Base-by-base conservation (phyloP, 306 rosid genomes). In the Lathyrus aphaca region DNA sequence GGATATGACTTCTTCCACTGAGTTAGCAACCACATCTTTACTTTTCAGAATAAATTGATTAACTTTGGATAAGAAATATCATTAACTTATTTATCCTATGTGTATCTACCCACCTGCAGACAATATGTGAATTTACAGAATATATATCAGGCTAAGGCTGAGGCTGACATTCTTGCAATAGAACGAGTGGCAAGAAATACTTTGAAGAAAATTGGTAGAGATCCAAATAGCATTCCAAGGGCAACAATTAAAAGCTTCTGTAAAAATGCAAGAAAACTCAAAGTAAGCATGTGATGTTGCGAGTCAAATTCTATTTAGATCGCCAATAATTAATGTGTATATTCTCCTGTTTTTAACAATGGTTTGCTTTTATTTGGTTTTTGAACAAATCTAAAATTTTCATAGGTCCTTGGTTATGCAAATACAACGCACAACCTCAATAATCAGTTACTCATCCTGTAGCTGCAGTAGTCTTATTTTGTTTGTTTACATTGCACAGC, bases 1-100 rank as follows among this genome's bases (percentile, higher is more conserved):
- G n/a, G 99, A 94, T 72, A 94, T 94, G 99, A 94, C 99, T 77
- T 87, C 99, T 71, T 84, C 99, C 73, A 94, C 99, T 0, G 99
- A 94, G 97, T 94, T 49, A 85, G 93, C 79, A 57, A 53, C 49
- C 43, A 23, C 37, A 45, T 81, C 46, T 65, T 54, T 72, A 15
- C 59, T 75, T 77, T 67, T 17, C 25, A 14, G 25, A 72, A 68
- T 16, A 11, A 10, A 45, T 77, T 51, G 64, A 11, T 77, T 40
- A 37, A 69, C 55, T 77, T 32, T 46, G 7, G 11, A 42, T 50
- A 27, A 18, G 42, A 37, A 66, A 67, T 48, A 51, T 16, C n/a
- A 9, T 61, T 53, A 19, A 58, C 66, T 48, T 81, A 48, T 85
- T 81, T 78, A 25, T 38, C 66, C 15, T 39, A 54, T 60, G 25